Conservation (phyloP, 106 monocot genomes). For the Xerophyta viscosa region DNA sequence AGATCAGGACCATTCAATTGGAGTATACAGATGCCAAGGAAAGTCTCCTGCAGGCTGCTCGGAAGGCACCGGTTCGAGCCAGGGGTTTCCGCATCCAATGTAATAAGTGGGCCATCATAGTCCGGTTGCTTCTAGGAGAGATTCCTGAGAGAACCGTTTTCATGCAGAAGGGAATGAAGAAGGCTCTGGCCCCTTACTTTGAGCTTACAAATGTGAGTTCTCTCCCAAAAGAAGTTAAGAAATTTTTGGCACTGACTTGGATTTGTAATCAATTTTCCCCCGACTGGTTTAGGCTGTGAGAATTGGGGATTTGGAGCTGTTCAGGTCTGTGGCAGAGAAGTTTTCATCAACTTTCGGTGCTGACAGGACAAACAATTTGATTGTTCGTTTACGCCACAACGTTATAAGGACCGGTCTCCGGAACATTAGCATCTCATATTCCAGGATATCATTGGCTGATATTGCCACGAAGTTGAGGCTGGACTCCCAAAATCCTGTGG, state of each 20-base stretch:
- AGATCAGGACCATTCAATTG: slow-evolving; percentile 94
- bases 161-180: slow-evolving; percentile 99
- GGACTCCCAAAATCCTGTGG: slow-evolving; percentile 68
- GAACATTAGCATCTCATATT: slow-evolving; percentile 92
- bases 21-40: slow-evolving; percentile 98
- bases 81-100: slow-evolving; percentile 86
- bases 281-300: slow-evolving; percentile 59
- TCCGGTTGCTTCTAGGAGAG: slow-evolving; percentile 85
- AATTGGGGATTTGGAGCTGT: slow-evolving; percentile 90
- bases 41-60: slow-evolving; percentile 86
- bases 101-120: slow-evolving; percentile 95
- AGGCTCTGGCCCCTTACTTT: slow-evolving; percentile 80
- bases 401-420: slow-evolving; percentile 93
- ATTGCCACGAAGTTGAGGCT: slow-evolving; percentile 69
- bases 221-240: no score
- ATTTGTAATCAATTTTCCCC: background rate
- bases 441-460: slow-evolving; percentile 75
- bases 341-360: slow-evolving; percentile 53
- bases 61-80: slow-evolving; percentile 81
- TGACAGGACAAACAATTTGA: slow-evolving; percentile 72
- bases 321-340: slow-evolving; percentile 71
- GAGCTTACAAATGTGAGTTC: slow-evolving; percentile 86
- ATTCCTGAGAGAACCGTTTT: slow-evolving; percentile 96
- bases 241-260: background rate
- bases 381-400: slow-evolving; percentile 95